A percentile compares a stretch with the other conserved stretches of the same genome.
Conservation (phyloP, 345 rosid genomes). For the Syzygium jambos region DNA sequence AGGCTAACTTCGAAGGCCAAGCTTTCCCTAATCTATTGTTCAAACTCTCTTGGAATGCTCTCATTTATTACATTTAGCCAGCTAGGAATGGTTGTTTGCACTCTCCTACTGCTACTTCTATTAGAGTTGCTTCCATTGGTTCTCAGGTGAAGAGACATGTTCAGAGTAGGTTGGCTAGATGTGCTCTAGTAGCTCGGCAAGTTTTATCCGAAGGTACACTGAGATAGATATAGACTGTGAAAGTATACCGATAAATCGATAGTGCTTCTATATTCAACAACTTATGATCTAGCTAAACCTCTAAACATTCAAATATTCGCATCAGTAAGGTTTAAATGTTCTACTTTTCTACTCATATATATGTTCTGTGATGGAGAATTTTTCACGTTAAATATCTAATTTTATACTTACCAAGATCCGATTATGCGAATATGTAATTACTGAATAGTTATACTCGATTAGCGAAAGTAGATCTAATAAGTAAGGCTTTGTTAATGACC, state of each 20-base stretch:
- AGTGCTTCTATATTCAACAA: background rate
- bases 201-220: background rate
- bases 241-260: background rate
- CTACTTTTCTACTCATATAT: background rate
- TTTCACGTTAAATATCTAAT: background rate
- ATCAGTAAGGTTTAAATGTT: background rate
- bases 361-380: background rate
- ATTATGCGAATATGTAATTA: background rate
- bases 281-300: background rate
- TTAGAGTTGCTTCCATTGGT: background rate
- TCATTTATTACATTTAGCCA: background rate
- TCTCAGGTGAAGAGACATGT: background rate
- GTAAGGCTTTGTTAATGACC: background rate
- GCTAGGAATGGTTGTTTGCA: background rate
- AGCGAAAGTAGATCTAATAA: background rate
- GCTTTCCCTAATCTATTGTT: background rate
- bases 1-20: background rate
- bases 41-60: background rate
- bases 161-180: background rate
- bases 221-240: background rate
- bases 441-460: background rate
- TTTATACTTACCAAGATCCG: background rate
- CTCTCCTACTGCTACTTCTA: background rate
- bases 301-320: background rate
- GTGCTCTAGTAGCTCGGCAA: background rate